Conservation (phyloP, 306 rosid genomes). For the Prunus campanulata region DNA sequence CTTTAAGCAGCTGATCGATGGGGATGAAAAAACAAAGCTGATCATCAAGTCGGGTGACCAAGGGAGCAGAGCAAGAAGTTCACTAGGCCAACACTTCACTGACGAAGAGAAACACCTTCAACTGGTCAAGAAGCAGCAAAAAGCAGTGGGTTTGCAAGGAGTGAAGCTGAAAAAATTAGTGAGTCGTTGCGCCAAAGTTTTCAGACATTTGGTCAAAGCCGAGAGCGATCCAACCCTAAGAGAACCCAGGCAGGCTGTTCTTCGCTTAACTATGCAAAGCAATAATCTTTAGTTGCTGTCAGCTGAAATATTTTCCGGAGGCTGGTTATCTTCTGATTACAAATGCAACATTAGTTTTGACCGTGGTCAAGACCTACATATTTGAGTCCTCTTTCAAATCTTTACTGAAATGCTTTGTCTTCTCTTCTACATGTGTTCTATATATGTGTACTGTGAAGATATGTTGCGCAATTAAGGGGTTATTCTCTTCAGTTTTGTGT, state of each 20-base stretch:
- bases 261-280: neutral
- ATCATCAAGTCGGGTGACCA: neutral
- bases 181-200: conserved; percentile 68
- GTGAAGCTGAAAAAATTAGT: conserved; percentile 68
- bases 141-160: conserved; percentile 28
- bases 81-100: conserved; percentile 65
- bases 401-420: too few relatives aligned
- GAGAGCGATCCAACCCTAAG: conserved; percentile 47
- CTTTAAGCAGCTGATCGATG: conserved; percentile 68
- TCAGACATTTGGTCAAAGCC: conserved; percentile 55
- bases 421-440: too few relatives aligned
- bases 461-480: too few relatives aligned
- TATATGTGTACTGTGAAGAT: too few relatives aligned
- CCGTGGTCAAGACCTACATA: too few relatives aligned
- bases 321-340: too few relatives aligned
- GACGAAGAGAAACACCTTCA: conserved; percentile 72
- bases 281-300: neutral
- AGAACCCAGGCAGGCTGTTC: conserved; percentile 20
- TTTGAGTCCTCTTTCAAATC: too few relatives aligned
- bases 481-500: too few relatives aligned
- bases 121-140: conserved; percentile 35
- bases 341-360: too few relatives aligned
- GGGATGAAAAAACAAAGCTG: conserved; percentile 19
- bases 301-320: too few relatives aligned
- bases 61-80: conserved; percentile 35